Evolutionary conservation across 2,329 filamentous ascomycete species (phyloP).

Genomic region (Ophiocordyceps camponoti-saundersi): DNA sequence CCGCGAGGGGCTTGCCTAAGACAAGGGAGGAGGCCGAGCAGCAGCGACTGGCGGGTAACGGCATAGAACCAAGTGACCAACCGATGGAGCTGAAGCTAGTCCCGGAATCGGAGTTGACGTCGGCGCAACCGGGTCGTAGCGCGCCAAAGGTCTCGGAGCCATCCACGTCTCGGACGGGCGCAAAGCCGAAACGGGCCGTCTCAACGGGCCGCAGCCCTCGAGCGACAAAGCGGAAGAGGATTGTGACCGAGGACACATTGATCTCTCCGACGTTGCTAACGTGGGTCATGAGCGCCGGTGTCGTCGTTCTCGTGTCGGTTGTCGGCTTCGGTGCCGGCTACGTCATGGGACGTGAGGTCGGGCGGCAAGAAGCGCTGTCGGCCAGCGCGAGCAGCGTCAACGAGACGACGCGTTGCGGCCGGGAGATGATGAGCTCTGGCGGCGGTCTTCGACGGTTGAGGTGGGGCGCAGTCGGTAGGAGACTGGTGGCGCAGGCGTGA

Average conservation of each 20-base stretch:
- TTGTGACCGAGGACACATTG: conserved; percentile 18
- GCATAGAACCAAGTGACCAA: conserved; percentile 28
- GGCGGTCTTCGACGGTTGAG: conserved; percentile 34
- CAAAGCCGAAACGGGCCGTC: conserved; percentile 33
- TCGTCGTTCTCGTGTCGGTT: conserved; percentile 50
- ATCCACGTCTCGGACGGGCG: conserved; percentile 13
- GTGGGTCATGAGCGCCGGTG: conserved; percentile 49
- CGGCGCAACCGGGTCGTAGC: conserved; percentile 12
- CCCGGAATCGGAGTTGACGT: conserved; percentile 41
- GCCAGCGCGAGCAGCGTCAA: conserved; percentile 24
- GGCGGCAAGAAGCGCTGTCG: conserved; percentile 38
- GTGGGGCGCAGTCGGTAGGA: conserved; percentile 35
- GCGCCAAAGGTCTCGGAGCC: conserved; percentile 13
- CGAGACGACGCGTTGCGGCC: conserved; percentile 30
- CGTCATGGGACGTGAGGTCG: conserved; percentile 49
- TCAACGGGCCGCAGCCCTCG: conserved; percentile 23
- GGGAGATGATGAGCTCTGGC: conserved; percentile 33
- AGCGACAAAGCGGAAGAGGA: conserved; percentile 43
- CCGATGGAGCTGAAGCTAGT: conserved; percentile 43
- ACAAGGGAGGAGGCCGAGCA: conserved; percentile 28
- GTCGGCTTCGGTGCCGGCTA: conserved; percentile 55
- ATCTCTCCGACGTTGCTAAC: conserved; percentile 45
- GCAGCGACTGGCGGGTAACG: conserved; percentile 14
- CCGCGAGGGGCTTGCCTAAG: conserved; percentile 68
- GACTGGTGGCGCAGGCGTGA: conserved; percentile 25